phyloP scores from a whole-genome alignment of 352 stramenopile genomes.

The Lagenidium giganteum region DNA sequence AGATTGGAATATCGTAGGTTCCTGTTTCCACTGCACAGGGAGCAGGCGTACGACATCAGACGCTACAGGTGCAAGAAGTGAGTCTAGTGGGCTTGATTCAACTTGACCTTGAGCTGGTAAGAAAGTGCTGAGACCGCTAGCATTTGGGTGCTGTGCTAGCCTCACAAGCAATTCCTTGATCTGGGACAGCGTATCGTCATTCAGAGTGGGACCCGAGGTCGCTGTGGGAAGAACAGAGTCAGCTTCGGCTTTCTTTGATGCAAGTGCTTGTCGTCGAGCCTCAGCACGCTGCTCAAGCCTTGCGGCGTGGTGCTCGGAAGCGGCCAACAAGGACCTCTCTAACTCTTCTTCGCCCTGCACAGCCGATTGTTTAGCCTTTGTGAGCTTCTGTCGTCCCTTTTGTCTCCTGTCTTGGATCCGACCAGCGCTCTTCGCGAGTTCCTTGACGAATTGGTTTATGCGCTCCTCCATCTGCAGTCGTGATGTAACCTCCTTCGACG shows the following conservation, averaged over 20 bases:
- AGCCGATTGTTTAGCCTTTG: neutral
- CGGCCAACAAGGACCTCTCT: conserved; percentile 1
- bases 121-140: neutral
- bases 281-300: neutral
- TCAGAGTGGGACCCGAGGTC: conserved; percentile 3
- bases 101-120: neutral
- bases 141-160: conserved; percentile 21
- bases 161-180: conserved; percentile 48
- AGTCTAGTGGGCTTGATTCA: neutral
- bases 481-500: conserved; percentile 35
- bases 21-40: neutral
- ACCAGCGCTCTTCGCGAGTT: conserved; percentile 5
- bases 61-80: too few species aligned
- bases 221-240: conserved; percentile 2
- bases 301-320: neutral
- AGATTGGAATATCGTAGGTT: neutral
- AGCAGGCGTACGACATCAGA: too few species aligned
- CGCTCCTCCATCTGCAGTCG: conserved; percentile 31
- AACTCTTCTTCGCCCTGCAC: conserved; percentile 2
- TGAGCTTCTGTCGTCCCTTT: conserved; percentile 2
- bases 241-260: conserved; percentile 2
- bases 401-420: conserved; percentile 3
- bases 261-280: neutral
- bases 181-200: conserved; percentile 42
- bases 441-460: conserved; percentile 1